Percentiles rank a stretch among this genome's conserved stretches.
These are phyloP conservation scores for Nigrospora osmanthi DNA, from an alignment of 2,329 filamentous ascomycete species.

Conservation along the genomic window DNA sequence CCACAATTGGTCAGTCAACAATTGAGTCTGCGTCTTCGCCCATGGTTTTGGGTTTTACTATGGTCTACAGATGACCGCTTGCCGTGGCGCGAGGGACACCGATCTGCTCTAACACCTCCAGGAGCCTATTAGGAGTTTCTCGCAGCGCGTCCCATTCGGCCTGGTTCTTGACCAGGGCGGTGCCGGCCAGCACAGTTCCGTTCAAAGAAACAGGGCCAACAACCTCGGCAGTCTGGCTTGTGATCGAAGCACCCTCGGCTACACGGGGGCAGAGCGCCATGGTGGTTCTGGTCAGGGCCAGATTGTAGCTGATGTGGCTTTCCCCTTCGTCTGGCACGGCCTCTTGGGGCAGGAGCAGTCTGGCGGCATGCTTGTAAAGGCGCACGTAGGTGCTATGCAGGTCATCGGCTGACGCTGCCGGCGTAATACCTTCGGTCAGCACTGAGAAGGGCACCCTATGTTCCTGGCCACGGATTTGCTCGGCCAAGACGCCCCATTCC, in stretches of 20 bases:
- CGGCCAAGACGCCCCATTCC: constrained; percentile 42
- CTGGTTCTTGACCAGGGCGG: constrained; percentile 52
- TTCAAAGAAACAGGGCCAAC: constrained; percentile 45
- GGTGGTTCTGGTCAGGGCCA: constrained; percentile 46
- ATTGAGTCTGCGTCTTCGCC: no score
- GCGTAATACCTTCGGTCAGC: constrained; percentile 30
- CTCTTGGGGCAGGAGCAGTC: constrained; percentile 7
- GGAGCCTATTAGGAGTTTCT: constrained; percentile 27
- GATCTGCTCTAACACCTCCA: constrained; percentile 31
- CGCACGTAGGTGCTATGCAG: constrained; percentile 35
- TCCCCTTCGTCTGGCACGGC: constrained; percentile 24
- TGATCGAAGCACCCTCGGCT: constrained; percentile 36
- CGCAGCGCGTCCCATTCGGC: constrained; percentile 48
- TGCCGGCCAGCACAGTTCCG: constrained; percentile 56
- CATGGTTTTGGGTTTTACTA: background rate
- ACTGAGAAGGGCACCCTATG: constrained; percentile 30
- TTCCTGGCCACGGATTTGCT: constrained; percentile 19
- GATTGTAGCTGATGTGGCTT: constrained; percentile 54
- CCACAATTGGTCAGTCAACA: no score
- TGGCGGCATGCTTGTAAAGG: constrained; percentile 37
- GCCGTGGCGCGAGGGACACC: constrained; percentile 19
- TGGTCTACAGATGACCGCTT: constrained; percentile 3
- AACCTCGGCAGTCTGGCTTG: constrained; percentile 14
- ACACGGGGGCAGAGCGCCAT: constrained; percentile 48
- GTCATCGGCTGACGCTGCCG: constrained; percentile 23